Evolutionary conservation across 1,284 basidiomycete species (phyloP), one percentile per base, ranked within the genome.

Genomic region (Singerocomus inundabilis): DNA sequence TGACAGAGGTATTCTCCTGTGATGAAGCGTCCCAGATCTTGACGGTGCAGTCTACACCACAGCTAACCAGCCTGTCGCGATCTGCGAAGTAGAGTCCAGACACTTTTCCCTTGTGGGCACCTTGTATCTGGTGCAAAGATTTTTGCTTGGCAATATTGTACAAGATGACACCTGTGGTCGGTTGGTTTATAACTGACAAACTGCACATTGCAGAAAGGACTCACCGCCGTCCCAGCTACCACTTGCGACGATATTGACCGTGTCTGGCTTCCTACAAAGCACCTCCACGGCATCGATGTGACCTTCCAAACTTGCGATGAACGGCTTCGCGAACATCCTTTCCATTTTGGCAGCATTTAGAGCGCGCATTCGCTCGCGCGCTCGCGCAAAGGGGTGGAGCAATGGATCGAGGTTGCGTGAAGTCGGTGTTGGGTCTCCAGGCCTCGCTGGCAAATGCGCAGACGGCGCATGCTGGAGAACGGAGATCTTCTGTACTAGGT

Each of bases 281-380:
- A 85, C 83, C 70, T 98, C 97, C 13, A 98, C 86, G n/a, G 95
- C 94, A 68, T 99, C 97, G 29, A 91, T 79, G 70, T 98, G 96
- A 0, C 96, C 97, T 52, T 97, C 95, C 39, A 99, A 69, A 46
- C 85, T 81, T 28, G 83, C 92, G 8, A 99, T 79, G 60, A 99
- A 99, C 0, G 97, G 97, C 67, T 97, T 98, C 25, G 96, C 88
- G 67, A 98, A 98, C 74, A 99, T 92, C 46, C 93, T 78, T 52
- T 98, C 95, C 75, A 99, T 88, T 74, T 99, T 99, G 21, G 89
- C 90, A 0, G 96, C 96, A 53, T 94, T 97, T 42, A 99, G 70
- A 2, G 97, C 97, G 51, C 97, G 84, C 18, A 87, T 94, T 45
- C 97, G 93, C 73, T 99, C 96, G 53, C 97, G 76, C 12, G 93